These are phyloP conservation scores for Hymenoscyphus salicellus DNA, from an alignment of 2,329 filamentous ascomycete genomes.

Conservation along the genomic window DNA sequence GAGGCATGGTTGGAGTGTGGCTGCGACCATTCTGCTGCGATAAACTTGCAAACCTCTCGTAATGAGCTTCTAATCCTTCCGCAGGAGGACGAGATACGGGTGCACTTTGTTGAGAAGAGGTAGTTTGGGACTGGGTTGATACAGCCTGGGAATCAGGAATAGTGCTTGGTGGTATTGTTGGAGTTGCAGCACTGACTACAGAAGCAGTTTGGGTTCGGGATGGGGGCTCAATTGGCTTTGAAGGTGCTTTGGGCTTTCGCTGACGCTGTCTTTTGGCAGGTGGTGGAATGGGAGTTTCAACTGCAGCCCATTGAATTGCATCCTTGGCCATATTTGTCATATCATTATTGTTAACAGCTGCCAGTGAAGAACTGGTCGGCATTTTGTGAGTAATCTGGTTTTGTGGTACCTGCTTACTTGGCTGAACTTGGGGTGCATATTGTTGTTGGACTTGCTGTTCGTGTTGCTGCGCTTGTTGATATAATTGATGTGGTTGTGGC, in stretches of 20 bases:
- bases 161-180: constrained; percentile 29
- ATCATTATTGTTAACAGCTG: constrained; percentile 15
- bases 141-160: constrained; percentile 32
- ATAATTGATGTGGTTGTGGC: neutral
- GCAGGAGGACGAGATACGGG: constrained; percentile 32
- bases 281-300: constrained; percentile 30
- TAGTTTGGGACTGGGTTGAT: constrained; percentile 19
- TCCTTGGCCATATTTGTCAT: constrained; percentile 25
- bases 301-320: constrained; percentile 30
- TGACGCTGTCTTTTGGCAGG: constrained; percentile 41
- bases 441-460: constrained; percentile 13
- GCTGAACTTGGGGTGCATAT: neutral
- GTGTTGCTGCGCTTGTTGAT: constrained; percentile 11
- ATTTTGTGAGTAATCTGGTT: constrained; percentile 5
- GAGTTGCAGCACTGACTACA: constrained; percentile 31
- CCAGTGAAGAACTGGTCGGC: constrained; percentile 5
- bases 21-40: constrained; percentile 31
- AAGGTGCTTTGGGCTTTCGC: constrained; percentile 37
- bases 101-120: constrained; percentile 19
- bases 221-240: constrained; percentile 27
- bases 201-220: constrained; percentile 29
- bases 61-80: constrained; percentile 36
- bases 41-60: constrained; percentile 33
- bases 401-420: constrained; percentile 7
- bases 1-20: constrained; percentile 27